Evolutionary conservation across 805 yeast genomes (phyloP).

Genomic region (Nakazawaea sp.): DNA sequence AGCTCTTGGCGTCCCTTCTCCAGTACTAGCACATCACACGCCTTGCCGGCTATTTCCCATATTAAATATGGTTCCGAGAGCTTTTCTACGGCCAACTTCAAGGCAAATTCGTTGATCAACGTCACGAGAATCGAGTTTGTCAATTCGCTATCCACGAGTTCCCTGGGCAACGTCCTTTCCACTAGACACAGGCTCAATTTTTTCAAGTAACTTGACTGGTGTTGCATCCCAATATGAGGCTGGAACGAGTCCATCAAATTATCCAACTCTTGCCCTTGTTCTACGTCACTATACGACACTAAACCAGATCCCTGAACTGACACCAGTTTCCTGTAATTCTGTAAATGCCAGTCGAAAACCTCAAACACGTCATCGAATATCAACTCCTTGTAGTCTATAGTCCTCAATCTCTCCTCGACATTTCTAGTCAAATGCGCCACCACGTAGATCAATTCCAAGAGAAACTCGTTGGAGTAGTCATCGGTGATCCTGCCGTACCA

Average conservation of each 20-base stretch:
- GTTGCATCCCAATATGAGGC: conserved; percentile 19
- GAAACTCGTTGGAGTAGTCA: conserved; percentile 28
- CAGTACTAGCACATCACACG: conserved; percentile 1
- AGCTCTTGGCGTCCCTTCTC: background rate
- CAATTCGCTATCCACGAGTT: conserved; percentile 30
- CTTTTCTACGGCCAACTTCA: conserved; percentile 34
- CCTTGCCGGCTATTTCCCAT: conserved; percentile 32
- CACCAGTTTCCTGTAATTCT: conserved; percentile 20
- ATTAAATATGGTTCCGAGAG: conserved; percentile 45
- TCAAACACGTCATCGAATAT: conserved; percentile 39
- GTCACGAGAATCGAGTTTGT: conserved; percentile 31
- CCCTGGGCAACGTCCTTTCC: conserved; percentile 30
- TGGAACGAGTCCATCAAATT: conserved; percentile 27
- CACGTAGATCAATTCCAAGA: conserved; percentile 30
- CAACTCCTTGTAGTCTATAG: conserved; percentile 27
- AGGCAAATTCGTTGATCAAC: conserved; percentile 33
- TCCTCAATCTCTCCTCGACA: conserved; percentile 26
- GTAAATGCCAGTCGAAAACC: conserved; percentile 31
- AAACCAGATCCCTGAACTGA: conserved; percentile 22
- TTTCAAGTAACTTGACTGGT: conserved; percentile 22
- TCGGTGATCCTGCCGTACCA: conserved; percentile 38
- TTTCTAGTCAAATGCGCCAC: conserved; percentile 32
- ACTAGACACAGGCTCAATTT: conserved; percentile 29
- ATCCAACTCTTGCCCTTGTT: conserved; percentile 14
- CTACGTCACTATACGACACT: conserved; percentile 16